Conservation (phyloP, 2,329 filamentous ascomycete species). For the Acephala macrosclerotiorum region DNA sequence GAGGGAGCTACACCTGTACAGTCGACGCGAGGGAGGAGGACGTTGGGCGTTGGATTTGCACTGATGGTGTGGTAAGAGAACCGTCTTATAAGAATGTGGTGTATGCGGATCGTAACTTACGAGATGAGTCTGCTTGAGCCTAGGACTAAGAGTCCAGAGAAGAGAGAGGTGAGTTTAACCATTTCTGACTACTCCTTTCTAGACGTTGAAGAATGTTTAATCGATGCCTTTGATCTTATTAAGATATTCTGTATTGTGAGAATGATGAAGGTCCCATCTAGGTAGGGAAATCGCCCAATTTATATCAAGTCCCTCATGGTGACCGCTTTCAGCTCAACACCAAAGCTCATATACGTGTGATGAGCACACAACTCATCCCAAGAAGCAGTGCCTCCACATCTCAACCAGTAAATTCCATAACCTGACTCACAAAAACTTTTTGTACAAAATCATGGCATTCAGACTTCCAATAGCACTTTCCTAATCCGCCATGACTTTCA, state of each 20-base stretch:
- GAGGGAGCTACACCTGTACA: constrained; percentile 17
- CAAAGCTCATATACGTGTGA: background rate
- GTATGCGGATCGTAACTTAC: background rate
- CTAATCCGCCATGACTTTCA: background rate
- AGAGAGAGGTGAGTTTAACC: background rate
- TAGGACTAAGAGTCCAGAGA: constrained; percentile 1
- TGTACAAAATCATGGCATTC: background rate
- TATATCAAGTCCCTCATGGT: background rate
- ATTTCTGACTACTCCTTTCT: too few species aligned
- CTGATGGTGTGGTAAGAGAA: background rate
- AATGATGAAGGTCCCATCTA: background rate
- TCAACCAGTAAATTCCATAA: background rate
- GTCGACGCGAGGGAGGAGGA: constrained; percentile 7
- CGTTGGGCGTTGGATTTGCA: constrained; percentile 10
- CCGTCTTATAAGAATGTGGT: background rate
- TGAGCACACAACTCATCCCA: background rate
- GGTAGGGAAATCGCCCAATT: background rate
- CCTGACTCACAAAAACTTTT: background rate
- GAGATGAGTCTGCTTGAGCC: background rate
- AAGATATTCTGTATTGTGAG: background rate
- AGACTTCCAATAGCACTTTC: background rate
- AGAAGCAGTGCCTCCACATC: background rate
- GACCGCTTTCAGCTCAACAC: background rate
- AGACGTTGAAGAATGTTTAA: too few species aligned
- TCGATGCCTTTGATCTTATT: too few species aligned